Evolutionary conservation across 2,329 filamentous ascomycete genomes (phyloP).

Genomic region (Aspergillus felis): DNA sequence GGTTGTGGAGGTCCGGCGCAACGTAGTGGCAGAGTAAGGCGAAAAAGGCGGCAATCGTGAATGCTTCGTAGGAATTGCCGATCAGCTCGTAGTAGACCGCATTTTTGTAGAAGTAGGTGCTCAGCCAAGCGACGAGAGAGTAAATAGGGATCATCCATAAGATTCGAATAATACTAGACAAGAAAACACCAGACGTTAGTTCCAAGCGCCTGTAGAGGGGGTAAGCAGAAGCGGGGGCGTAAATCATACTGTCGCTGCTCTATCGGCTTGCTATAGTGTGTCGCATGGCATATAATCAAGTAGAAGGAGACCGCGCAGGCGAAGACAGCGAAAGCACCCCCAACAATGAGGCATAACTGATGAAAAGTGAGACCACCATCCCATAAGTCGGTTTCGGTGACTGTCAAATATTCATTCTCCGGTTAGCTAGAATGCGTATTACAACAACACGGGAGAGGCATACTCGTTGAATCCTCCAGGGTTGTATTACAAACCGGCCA

Average conservation of each 20-base stretch:
- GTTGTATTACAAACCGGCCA: slow-evolving; percentile 51
- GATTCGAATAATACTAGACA: slow-evolving; percentile 72
- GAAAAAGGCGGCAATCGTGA: slow-evolving; percentile 84
- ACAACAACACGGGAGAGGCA: slow-evolving; percentile 2
- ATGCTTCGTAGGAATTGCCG: slow-evolving; percentile 83
- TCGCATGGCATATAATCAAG: slow-evolving; percentile 55
- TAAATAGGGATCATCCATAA: slow-evolving; percentile 86
- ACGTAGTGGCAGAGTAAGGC: slow-evolving; percentile 76
- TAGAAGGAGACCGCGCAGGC: slow-evolving; percentile 50
- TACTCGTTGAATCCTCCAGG: slow-evolving; percentile 45
- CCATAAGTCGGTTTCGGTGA: slow-evolving; percentile 50
- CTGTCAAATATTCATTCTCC: slow-evolving; percentile 19
- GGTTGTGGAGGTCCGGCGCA: slow-evolving; percentile 70
- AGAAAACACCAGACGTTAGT: slow-evolving; percentile 3
- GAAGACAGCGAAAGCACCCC: slow-evolving; percentile 50
- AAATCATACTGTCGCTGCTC: slow-evolving; percentile 56
- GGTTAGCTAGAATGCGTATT: slow-evolving; percentile 8
- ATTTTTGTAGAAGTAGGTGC: slow-evolving; percentile 69
- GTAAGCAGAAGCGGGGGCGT: neutral
- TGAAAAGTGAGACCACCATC: slow-evolving; percentile 53
- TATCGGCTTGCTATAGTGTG: slow-evolving; percentile 56
- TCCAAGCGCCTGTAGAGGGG: neutral
- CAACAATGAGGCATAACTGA: slow-evolving; percentile 52
- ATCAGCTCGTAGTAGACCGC: slow-evolving; percentile 78
- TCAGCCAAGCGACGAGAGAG: slow-evolving; percentile 67